phyloP scores from a whole-genome alignment of 2,329 filamentous ascomycete species.

The Fusarium illudens region DNA sequence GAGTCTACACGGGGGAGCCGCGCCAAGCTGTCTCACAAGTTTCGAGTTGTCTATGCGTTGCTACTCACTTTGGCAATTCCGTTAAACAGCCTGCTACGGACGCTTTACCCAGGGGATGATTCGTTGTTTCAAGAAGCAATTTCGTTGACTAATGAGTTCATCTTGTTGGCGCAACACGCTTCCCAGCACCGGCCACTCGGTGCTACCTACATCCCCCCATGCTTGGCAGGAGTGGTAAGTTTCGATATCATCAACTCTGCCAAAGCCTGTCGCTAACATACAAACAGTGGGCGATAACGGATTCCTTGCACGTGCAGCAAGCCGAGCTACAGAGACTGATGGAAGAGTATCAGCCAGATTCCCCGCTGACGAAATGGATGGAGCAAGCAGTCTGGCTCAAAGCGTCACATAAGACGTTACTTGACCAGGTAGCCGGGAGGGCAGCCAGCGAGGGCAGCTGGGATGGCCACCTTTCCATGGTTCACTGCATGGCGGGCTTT shows the following conservation, averaged over 20 bases:
- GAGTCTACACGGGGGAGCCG: neutral
- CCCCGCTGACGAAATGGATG: conserved; percentile 2
- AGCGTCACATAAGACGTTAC: rapidly evolving
- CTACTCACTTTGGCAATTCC: neutral
- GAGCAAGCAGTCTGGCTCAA: neutral
- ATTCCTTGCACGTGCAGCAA: neutral
- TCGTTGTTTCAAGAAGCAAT: neutral
- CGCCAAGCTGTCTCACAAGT: neutral
- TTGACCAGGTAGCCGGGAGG: neutral
- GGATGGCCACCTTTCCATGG: neutral
- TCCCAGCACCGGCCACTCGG: neutral
- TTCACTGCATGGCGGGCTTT: neutral
- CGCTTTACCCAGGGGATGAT: neutral
- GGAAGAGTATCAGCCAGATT: conserved; percentile 13
- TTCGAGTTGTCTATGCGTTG: neutral
- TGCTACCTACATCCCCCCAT: conserved; percentile 2
- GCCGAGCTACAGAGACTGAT: neutral
- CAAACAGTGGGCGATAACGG: neutral
- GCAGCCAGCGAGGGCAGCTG: neutral
- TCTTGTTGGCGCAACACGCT: neutral
- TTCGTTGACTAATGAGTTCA: neutral
- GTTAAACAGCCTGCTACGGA: neutral
- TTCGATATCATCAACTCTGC: neutral
- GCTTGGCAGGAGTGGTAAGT: neutral
- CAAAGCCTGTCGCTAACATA: neutral